Evolutionary conservation across 306 rosid genomes (phyloP), one percentile per base, ranked within the genome.

Genomic region (Quercus ilex): DNA sequence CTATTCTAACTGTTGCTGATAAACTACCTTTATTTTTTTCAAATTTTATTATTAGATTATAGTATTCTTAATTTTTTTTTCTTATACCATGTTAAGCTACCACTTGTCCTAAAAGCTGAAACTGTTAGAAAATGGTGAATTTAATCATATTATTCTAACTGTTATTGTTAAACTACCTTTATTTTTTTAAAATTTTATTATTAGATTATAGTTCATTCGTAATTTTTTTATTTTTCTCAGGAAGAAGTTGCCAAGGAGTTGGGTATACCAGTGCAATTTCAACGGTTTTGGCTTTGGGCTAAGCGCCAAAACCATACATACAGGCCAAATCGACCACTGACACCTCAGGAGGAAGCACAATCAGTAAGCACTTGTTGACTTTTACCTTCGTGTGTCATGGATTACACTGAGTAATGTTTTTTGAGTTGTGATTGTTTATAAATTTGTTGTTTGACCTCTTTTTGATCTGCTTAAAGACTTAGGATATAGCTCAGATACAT

Each of bases 241-340:
- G 90, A 84, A 77, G 88, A 79, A 68, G 90, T 87, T 65, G 90
- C 88, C 10, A 87, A 82, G 63, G 90, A 87, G 77, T 77, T 82
- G 57, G 88, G 85, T n/a, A 71, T 87, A 62, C 88, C 88, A 26
- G 78, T 82, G 79, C 86, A 82, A 78, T 74, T 79, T 74, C 88
- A 79, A 71, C 84, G 90, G 4, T 84, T 82, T 68, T 84, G 90
- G 90, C 19, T 84, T 56, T 87, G 90, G 90, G 88, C 86, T 57
- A 79, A 79, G 74, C 86, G 90, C 14, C 86, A 84, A 63, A 87
- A 87, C 56, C 81, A 81, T 74, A 84, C 90, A 31, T 84, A 84
- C 73, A 82, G 90, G 41, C 90, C 88, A 28, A 77, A 77, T 62
- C 84, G 86, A 33, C 90, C 86, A 77, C 59, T 82, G 85, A 85